phyloP scores from a whole-genome alignment of 257 asterid species.

The Nemophila menziesii region DNA sequence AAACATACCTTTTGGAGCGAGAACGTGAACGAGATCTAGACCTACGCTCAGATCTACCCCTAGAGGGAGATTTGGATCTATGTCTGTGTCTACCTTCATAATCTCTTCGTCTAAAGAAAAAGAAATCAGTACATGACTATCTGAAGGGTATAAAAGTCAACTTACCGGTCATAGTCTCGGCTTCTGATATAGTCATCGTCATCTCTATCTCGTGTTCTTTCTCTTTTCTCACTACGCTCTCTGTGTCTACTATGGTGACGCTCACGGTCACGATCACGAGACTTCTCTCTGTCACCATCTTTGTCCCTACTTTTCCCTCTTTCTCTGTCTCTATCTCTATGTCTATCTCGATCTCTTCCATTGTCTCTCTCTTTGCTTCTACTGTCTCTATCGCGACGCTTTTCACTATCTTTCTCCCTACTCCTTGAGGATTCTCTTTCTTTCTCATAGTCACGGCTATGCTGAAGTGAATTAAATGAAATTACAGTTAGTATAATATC shows the following conservation, averaged over 20 bases:
- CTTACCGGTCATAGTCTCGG: constrained; percentile 71
- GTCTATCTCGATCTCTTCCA: constrained; percentile 23
- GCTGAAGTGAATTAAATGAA: constrained; percentile 9
- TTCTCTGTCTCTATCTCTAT: constrained; percentile 25
- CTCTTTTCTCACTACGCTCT: constrained; percentile 62
- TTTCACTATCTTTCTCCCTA: constrained; percentile 21
- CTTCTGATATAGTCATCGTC: constrained; percentile 45
- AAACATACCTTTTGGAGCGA: constrained; percentile 68
- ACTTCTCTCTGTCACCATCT: constrained; percentile 22
- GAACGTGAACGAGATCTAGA: constrained; percentile 82
- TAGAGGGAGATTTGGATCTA: constrained; percentile 66
- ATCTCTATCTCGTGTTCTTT: constrained; percentile 59
- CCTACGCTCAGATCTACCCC: constrained; percentile 50
- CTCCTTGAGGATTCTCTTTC: constrained; percentile 30
- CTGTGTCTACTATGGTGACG: constrained; percentile 57
- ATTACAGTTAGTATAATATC: not conserved
- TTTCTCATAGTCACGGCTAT: constrained; percentile 18
- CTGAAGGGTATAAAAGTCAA: constrained; percentile 3
- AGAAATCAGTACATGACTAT: constrained; percentile 2
- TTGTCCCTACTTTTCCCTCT: constrained; percentile 20
- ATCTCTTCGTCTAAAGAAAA: constrained; percentile 47
- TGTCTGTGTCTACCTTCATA: constrained; percentile 51
- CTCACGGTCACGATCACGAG: constrained; percentile 37
- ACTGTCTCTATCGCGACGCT: constrained; percentile 35
- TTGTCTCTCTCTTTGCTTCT: constrained; percentile 35